phyloP scores from a whole-genome alignment of 169 alveolate species.

The Cystoisospora suis region DNA sequence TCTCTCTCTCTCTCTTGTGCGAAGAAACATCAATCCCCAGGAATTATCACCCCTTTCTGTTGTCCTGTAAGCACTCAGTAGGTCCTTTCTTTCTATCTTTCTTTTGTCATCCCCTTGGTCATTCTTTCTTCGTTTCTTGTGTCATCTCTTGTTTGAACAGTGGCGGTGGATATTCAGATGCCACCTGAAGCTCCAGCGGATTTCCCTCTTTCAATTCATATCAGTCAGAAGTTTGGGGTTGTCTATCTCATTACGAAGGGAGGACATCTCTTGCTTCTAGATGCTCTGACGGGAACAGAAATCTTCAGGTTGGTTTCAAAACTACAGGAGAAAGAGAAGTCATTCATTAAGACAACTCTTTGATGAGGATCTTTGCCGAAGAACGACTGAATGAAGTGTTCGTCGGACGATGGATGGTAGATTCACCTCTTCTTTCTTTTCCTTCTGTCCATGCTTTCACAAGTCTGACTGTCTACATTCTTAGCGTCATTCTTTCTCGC shows the following conservation, averaged over 20 bases:
- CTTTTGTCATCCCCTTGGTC: neutral
- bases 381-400: too few relatives aligned
- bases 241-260: constrained; percentile 82
- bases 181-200: constrained; percentile 72
- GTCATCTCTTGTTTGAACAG: neutral
- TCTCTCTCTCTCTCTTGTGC: neutral
- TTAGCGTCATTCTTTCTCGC: too few relatives aligned
- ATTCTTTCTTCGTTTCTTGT: too few relatives aligned
- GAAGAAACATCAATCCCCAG: too few relatives aligned
- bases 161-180: constrained; percentile 45
- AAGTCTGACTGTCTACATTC: too few relatives aligned
- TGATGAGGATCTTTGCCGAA: too few relatives aligned
- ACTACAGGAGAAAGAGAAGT: too few relatives aligned
- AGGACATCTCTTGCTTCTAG: constrained; percentile 79
- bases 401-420: too few relatives aligned
- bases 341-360: too few relatives aligned
- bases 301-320: constrained; percentile 57
- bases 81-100: neutral
- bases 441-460: too few relatives aligned
- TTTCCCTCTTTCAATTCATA: constrained; percentile 73
- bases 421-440: too few relatives aligned
- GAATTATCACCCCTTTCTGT: too few relatives aligned
- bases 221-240: constrained; percentile 73
- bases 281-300: constrained; percentile 72
- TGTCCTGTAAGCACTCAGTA: constrained; percentile 66